phyloP scores from a whole-genome alignment of 2,329 filamentous ascomycete species.

The Aspergillus sergii region DNA sequence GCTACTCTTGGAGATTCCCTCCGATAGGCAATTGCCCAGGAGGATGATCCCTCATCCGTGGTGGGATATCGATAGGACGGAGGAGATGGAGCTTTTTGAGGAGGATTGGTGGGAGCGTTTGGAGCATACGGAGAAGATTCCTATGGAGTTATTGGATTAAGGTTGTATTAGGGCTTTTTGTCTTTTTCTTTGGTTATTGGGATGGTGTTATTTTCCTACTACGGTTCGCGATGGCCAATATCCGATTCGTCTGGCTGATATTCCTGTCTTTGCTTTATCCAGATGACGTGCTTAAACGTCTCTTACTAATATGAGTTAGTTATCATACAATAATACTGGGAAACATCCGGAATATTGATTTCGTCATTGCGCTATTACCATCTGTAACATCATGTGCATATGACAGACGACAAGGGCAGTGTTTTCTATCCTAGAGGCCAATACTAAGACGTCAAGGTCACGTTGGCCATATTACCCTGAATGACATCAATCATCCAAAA shows the following conservation, averaged over 20 bases:
- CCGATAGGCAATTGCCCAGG: background rate
- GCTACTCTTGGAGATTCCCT: background rate
- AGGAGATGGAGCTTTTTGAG: background rate
- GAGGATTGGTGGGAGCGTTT: conserved; percentile 1
- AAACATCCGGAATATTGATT: background rate
- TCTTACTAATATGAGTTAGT: background rate
- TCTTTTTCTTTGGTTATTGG: background rate
- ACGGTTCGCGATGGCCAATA: background rate
- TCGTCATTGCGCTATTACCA: background rate
- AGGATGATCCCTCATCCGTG: background rate
- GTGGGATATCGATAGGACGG: background rate
- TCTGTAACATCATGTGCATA: background rate
- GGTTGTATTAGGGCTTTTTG: background rate
- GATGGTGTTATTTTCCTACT: background rate
- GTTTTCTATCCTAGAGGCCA: too few species aligned
- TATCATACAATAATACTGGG: background rate
- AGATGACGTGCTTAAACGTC: background rate
- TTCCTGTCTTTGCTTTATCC: background rate
- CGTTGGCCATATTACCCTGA: background rate
- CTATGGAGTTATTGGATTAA: background rate
- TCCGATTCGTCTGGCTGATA: background rate
- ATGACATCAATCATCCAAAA: background rate
- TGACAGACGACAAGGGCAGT: too few species aligned
- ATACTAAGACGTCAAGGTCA: background rate
- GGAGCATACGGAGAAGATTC: background rate